Base-by-base conservation (phyloP, 139 green algal species). In the Coelastrella sp. region DNA sequence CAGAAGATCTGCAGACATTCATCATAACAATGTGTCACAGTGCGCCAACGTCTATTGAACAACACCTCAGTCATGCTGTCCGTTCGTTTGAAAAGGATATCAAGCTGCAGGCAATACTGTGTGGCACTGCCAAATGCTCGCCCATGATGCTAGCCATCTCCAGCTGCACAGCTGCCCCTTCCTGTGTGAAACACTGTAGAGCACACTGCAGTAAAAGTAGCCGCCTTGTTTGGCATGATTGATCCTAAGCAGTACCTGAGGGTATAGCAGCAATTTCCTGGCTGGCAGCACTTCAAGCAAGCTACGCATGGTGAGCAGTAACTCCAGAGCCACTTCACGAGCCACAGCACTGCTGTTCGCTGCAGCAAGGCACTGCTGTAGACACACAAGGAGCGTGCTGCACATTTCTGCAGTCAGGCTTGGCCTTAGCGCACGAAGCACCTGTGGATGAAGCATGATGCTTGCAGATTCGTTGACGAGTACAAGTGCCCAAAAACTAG, bases 241-340 rank as follows among this genome's bases (percentile, higher is more conserved):
- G n/a, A n/a, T n/a, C n/a, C n/a, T n/a, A 13, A 57, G 45, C 11
- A 9, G 11, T 57, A 13, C 53, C 60, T 98, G 95, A 2, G 95
- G 95, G 76, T 94, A 97, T 25, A 98, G 86, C 84, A 98, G 85
- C 67, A 98, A 79, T 71, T 95, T 95, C 23, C 84, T 82, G 1
- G 86, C 64, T 17, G 89, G 87, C 60, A 94, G 88, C 17, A 60
- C 73, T 9, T 89, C 82, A 63, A 98, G 85, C 71, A 96, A 77
- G 21, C 88, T 81, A 69, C 89, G 89, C 27, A 94, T 50, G 0
- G 92, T 92, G 27, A 94, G 84, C 37, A 93, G 45, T 30, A 91
- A 43, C 21, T 92, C 85, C 41, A 88, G 53, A 19, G 81, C 68
- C 21, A 90, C 83, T 23, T 92, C 88, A 43, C 88, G 59, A 1